These are phyloP conservation scores for Leucocoprinus sp. DNA, from an alignment of 768 basidiomycete genomes.

Conservation along the genomic window DNA sequence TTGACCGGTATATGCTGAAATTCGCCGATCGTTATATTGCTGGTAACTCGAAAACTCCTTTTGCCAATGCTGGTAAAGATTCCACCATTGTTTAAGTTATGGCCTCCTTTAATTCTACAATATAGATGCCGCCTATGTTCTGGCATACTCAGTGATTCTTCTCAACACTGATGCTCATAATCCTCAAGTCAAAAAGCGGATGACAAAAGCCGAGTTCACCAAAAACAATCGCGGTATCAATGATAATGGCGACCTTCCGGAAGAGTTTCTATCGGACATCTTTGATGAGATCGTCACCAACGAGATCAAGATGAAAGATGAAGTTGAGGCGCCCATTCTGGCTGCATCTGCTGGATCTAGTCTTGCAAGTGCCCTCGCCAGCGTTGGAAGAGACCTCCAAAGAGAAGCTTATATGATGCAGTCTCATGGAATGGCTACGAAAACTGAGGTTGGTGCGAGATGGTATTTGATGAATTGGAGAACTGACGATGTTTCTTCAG, in stretches of 20 bases:
- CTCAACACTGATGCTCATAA: constrained; percentile 97
- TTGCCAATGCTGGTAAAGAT: constrained; percentile 85
- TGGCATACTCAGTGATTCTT: constrained; percentile 92
- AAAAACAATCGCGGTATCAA: constrained; percentile 98
- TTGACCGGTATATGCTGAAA: constrained; percentile 98
- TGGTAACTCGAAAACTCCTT: constrained; percentile 74
- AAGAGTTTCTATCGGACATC: constrained; percentile 69
- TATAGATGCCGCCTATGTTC: constrained; percentile 85
- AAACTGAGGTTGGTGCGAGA: constrained; percentile 68
- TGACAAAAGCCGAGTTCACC: constrained; percentile 87
- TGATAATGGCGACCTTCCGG: constrained; percentile 80
- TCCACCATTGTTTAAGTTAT: neutral
- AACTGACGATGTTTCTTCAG: constrained; percentile 28
- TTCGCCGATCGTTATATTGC: constrained; percentile 96
- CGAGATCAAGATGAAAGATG: constrained; percentile 99
- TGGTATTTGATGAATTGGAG: neutral
- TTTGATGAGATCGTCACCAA: constrained; percentile 88
- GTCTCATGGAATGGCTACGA: constrained; percentile 92
- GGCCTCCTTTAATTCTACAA: neutral
- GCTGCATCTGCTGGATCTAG: constrained; percentile 50
- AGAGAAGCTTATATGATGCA: constrained; percentile 94
- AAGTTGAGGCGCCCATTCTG: constrained; percentile 59
- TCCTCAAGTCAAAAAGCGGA: constrained; percentile 88
- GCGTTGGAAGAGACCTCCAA: constrained; percentile 90
- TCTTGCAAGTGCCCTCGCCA: constrained; percentile 73